Percentiles rank a stretch among this genome's conserved stretches.
Conservation (phyloP, 1,139 yeast genomes). For the Arxiozyma bovina region DNA sequence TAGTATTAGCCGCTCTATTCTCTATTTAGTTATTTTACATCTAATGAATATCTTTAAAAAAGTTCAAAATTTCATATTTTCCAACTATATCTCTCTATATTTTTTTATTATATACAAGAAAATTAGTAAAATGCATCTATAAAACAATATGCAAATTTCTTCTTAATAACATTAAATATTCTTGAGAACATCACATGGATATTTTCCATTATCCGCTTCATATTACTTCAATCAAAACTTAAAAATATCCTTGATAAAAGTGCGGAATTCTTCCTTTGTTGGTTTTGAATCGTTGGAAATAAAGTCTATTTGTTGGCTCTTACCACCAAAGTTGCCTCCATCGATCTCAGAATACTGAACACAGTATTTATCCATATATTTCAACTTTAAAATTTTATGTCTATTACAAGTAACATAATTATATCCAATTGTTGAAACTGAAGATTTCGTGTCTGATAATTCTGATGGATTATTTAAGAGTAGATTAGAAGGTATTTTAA, state of each 20-base stretch:
- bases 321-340: constrained; percentile 51
- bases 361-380: constrained; percentile 32
- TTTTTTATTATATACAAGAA: too few species aligned
- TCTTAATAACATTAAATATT: too few species aligned
- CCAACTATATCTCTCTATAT: too few species aligned
- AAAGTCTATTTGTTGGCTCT: constrained; percentile 40
- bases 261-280: constrained; percentile 20
- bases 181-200: neutral
- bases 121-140: too few species aligned
- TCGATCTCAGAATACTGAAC: constrained; percentile 44
- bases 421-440: constrained; percentile 25
- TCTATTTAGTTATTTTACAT: too few species aligned
- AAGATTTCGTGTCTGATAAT: neutral
- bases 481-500: constrained; percentile 19
- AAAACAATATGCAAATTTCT: too few species aligned
- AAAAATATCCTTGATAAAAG: constrained; percentile 27
- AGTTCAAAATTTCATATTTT: too few species aligned
- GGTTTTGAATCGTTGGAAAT: constrained; percentile 32
- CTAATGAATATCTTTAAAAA: too few species aligned
- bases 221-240: constrained; percentile 11
- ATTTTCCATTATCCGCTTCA: neutral
- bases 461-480: constrained; percentile 6
- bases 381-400: constrained; percentile 40
- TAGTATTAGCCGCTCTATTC: too few species aligned
- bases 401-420: constrained; percentile 38